A percentile compares a stretch with the other conserved stretches of the same genome.
These are phyloP conservation scores for Strobilomyces echinocephalus DNA, from an alignment of 768 basidiomycete genomes.

Conservation along the genomic window DNA sequence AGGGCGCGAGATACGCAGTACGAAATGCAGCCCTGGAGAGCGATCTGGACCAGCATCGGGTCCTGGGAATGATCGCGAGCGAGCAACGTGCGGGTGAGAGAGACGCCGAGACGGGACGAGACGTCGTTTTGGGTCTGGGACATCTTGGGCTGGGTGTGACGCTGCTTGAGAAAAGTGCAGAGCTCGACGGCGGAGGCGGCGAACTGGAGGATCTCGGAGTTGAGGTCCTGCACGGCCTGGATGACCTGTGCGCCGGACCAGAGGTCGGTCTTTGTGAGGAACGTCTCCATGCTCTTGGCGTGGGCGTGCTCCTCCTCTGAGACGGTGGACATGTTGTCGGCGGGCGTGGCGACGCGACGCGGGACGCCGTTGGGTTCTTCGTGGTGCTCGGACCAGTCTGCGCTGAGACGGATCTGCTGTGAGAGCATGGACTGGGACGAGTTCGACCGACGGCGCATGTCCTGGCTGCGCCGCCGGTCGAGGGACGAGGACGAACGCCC, in stretches of 20 bases:
- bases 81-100: slow-evolving; percentile 56
- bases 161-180: slow-evolving; percentile 46
- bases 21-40: slow-evolving; percentile 65
- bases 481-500: slow-evolving; percentile 23
- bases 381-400: slow-evolving; percentile 30
- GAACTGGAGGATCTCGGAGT: slow-evolving; percentile 77
- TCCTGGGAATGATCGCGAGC: slow-evolving; percentile 69
- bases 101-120: slow-evolving; percentile 56
- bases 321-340: slow-evolving; percentile 29
- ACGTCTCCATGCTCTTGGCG: slow-evolving; percentile 54
- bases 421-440: slow-evolving; percentile 28
- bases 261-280: slow-evolving; percentile 66
- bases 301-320: slow-evolving; percentile 56
- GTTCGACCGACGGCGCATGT: slow-evolving; percentile 27
- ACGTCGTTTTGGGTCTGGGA: slow-evolving; percentile 57
- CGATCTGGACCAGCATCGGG: slow-evolving; percentile 71
- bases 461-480: slow-evolving; percentile 27
- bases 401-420: slow-evolving; percentile 29
- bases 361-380: slow-evolving; percentile 16
- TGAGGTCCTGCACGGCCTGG: slow-evolving; percentile 74
- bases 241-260: slow-evolving; percentile 78
- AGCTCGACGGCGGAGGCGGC: slow-evolving; percentile 71
- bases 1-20: slow-evolving; percentile 64
- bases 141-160: slow-evolving; percentile 37
- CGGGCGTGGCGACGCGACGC: slow-evolving; percentile 7